phyloP scores from a whole-genome alignment of 1,139 yeast genomes.

The Taphrina wiesneri region DNA sequence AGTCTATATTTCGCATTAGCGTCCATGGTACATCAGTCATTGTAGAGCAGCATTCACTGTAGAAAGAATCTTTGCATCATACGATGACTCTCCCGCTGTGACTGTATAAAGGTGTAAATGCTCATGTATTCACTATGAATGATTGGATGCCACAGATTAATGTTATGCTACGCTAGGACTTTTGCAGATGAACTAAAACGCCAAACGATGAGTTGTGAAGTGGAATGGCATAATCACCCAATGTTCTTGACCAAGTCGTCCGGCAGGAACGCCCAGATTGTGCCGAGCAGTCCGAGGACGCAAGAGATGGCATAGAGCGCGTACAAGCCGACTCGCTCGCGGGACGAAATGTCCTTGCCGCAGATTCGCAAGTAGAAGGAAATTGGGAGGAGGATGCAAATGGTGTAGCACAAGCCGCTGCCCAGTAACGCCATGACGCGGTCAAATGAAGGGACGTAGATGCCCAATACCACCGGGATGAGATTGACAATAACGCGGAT shows the following conservation, averaged over 20 bases:
- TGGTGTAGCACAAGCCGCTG: constrained; percentile 73
- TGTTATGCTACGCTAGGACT: neutral
- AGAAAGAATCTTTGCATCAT: too few species aligned
- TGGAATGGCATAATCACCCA: neutral
- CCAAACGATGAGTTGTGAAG: neutral
- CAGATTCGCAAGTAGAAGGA: constrained; percentile 66
- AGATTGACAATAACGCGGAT: constrained; percentile 50
- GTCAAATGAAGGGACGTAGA: constrained; percentile 74
- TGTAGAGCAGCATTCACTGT: too few species aligned
- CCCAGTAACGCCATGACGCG: constrained; percentile 81
- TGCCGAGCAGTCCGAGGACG: constrained; percentile 20
- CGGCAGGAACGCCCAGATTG: constrained; percentile 31
- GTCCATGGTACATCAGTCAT: neutral
- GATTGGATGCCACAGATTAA: neutral
- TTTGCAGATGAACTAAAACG: neutral
- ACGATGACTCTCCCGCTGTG: too few species aligned
- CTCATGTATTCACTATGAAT: neutral
- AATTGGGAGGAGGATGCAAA: constrained; percentile 77
- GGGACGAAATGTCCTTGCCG: constrained; percentile 45
- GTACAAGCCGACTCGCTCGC: constrained; percentile 19
- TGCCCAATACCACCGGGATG: constrained; percentile 55
- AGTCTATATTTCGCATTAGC: too few species aligned
- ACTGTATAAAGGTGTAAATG: too few species aligned
- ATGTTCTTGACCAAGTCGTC: constrained; percentile 18
- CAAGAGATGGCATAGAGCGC: constrained; percentile 9